Evolutionary conservation across 176 grass and related monocot species (phyloP).

Genomic region (Zea luxurians): DNA sequence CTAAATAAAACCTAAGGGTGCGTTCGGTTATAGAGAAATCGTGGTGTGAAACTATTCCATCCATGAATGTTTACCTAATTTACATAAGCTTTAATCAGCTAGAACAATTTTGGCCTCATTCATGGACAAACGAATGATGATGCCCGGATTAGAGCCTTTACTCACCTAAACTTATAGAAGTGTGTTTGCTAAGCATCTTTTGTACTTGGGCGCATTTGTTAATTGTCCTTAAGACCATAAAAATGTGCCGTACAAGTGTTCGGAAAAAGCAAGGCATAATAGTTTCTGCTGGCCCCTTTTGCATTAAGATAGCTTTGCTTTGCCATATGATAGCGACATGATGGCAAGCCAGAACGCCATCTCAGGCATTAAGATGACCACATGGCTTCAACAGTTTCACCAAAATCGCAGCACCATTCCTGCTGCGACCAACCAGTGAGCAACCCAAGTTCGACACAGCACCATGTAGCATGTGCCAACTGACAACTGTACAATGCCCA

Average conservation of each 20-base stretch:
- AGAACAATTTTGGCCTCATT: no score
- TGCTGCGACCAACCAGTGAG: neutral
- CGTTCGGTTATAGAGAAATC: no score
- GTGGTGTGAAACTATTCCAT: no score
- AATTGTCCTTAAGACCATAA: slow-evolving; percentile 36
- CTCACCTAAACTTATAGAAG: no score
- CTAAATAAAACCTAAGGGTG: no score
- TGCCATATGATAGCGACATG: slow-evolving; percentile 14
- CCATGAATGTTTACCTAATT: no score
- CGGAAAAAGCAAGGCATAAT: slow-evolving; percentile 26
- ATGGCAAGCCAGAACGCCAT: neutral
- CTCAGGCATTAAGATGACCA: neutral
- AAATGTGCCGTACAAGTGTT: slow-evolving; percentile 41
- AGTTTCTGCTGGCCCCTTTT: slow-evolving; percentile 24
- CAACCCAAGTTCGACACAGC: neutral
- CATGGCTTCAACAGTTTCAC: slow-evolving; percentile 1
- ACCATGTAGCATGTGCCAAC: slow-evolving; percentile 20
- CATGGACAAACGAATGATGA: no score
- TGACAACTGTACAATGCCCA: slow-evolving; percentile 45
- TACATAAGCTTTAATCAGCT: no score
- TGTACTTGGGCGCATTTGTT: slow-evolving; percentile 38
- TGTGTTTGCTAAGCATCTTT: slow-evolving; percentile 27
- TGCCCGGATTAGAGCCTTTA: no score
- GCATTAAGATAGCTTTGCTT: slow-evolving; percentile 24
- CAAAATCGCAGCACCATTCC: neutral